Base-by-base conservation (phyloP, 306 rosid species). In the Gastrolobium bilobum region DNA sequence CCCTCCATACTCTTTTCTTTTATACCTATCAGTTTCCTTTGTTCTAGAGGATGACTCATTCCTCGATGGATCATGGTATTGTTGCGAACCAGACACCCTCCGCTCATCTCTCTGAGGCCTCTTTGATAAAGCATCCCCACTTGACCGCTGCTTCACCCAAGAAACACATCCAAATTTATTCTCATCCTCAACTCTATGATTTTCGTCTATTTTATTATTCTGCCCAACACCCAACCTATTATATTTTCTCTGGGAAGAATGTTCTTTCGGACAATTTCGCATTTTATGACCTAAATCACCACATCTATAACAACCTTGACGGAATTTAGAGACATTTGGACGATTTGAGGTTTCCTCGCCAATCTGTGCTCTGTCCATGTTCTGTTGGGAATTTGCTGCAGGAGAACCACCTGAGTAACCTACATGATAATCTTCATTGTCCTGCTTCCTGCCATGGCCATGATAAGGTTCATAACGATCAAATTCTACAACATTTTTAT, bases 261-360 rank as follows among this genome's bases (percentile, higher is more conserved):
- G 54, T 53, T 64, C 76, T 78, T 75, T 84, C 4, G 89, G 89
- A 75, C 94, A 90, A 64, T 82, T 71, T 34, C 83, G 90, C 83
- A 62, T 86, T 80, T 75, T 88, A 78, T 90, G 94, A 76, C 90
- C 88, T 33, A 76, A 10, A 47, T 65, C 89, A 40, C 94, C 94
- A 83, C 94, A 88, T 68, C 71, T 73, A 65, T 60, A 88, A 78
- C 90, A 90, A 44, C 77, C 56, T 42, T 29, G 82, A 50, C 4
- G 73, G 29, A 69, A 64, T 14, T 66, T 84, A n/a, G 79, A 58
- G 64, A 54, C 71, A 68, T 54, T 67, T 39, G n/a, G 68, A 54
- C 31, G 77, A 63, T 79, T 81, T 61, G 79, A 51, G 67, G 72
- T 61, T 56, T 67, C 71, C 65, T 77, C 80, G 11, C 75, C 71